Evolutionary conservation across 2,329 filamentous ascomycete genomes (phyloP), one percentile per base, ranked within the genome.

Genomic region (Monosporascus cannonballus): DNA sequence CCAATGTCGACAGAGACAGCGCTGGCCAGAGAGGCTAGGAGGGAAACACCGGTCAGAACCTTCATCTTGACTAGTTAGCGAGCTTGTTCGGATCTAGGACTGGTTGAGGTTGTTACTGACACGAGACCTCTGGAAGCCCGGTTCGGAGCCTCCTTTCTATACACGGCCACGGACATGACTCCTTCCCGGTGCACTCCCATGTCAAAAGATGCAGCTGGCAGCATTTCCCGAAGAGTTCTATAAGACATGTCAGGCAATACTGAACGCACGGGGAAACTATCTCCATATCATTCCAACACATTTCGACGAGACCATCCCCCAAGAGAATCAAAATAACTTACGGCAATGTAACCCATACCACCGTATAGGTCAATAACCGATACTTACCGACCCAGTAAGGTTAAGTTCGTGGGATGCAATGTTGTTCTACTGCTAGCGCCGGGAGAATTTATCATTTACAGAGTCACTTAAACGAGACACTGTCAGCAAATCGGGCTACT

Each of bases 21-120:
- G 50, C 65, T 66, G 47, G 66, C 71, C 53, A 71, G 48, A 48
- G 70, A 63, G 54, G 67, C 69, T 52, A 73, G 54, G 45, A 69
- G 62, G 42, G 67, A 60, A 54, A 73, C 48, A 54, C 64, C 61
- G 39, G 64, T 48, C 58, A 72, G 56, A 61, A 72, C 67, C 67
- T 72, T 73, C 72, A 74, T 75, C 42, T 56, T 71, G 56, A 56
- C 18, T 41, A 20, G 38, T 18, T 44, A 20, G 20, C 14, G 41
- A 20, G 14, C 5, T 44, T 25, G 7, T 44, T 24, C 2, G 20
- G 20, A 20, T 24, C 11, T 5, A 6, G 20, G 17, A 8, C 22
- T 18, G 20, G n/a, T 25, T 18, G 20, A 25, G 22, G 20, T 44
- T 5, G 9, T 44, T 25, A 20, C n/a, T 44, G 41, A 11, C 3